Conservation (phyloP, 352 stramenopile species). For the Phytophthora sojae region DNA sequence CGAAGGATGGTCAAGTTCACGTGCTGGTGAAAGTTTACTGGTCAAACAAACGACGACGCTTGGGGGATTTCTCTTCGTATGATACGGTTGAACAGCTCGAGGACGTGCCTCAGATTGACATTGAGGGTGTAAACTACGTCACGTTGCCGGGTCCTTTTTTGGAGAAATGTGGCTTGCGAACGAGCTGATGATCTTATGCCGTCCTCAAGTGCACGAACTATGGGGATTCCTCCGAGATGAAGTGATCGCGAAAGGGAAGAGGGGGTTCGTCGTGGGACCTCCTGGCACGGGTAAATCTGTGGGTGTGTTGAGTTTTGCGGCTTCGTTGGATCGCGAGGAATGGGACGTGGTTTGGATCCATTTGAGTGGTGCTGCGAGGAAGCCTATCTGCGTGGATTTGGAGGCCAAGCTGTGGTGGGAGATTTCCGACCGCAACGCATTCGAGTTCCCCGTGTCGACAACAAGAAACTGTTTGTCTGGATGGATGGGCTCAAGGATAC, state of each 20-base stretch:
- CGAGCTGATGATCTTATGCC: neutral
- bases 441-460: neutral
- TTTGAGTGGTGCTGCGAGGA: neutral
- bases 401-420: neutral
- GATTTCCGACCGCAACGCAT: neutral
- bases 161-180: neutral
- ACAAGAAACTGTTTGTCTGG: neutral
- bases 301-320: neutral
- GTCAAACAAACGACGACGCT: no score
- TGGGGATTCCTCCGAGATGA: neutral
- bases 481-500: neutral
- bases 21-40: no score
- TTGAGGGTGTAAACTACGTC: neutral
- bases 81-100: no score
- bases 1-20: no score
- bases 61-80: no score
- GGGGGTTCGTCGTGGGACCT: neutral
- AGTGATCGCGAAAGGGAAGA: neutral
- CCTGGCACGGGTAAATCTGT: neutral
- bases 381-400: neutral
- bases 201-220: neutral
- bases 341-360: neutral
- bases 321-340: neutral
- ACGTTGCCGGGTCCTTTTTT: neutral
- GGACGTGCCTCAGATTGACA: neutral